Evolutionary conservation across 2,329 filamentous ascomycete species (phyloP).

Genomic region (Emmonsiellopsis sp.): DNA sequence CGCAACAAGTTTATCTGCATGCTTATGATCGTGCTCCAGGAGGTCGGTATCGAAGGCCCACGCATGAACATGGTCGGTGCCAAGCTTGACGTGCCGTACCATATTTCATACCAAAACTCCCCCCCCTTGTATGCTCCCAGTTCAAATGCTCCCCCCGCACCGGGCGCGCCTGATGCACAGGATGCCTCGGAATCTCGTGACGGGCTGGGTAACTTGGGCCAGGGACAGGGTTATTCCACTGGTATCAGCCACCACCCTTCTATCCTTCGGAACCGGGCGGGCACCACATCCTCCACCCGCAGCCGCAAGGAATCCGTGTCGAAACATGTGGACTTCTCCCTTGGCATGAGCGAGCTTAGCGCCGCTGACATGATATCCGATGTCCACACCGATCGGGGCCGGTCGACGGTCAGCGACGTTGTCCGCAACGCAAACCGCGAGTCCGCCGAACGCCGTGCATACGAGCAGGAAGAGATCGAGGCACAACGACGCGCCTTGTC

Average conservation of each 20-base stretch:
- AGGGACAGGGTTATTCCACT: constrained; percentile 36
- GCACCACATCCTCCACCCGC: constrained; percentile 30
- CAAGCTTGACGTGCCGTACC: constrained; percentile 58
- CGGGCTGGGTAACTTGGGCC: constrained; percentile 22
- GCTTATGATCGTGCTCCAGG: constrained; percentile 75
- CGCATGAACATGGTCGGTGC: constrained; percentile 63
- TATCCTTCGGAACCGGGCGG: constrained; percentile 44
- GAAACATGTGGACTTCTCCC: constrained; percentile 61
- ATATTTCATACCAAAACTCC: constrained; percentile 46
- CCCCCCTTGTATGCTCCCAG: constrained; percentile 37
- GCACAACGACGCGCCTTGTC: constrained; percentile 16
- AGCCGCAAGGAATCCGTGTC: constrained; percentile 50
- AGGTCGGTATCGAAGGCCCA: constrained; percentile 77
- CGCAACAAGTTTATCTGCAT: constrained; percentile 93
- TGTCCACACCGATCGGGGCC: constrained; percentile 50
- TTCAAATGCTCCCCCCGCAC: constrained; percentile 29
- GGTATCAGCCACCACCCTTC: constrained; percentile 36
- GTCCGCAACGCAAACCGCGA: constrained; percentile 32
- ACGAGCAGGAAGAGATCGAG: constrained; percentile 19
- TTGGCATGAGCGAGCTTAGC: constrained; percentile 55
- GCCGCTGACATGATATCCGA: constrained; percentile 54
- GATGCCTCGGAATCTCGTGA: constrained; percentile 23
- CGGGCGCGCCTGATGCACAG: constrained; percentile 21
- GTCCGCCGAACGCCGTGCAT: constrained; percentile 29
- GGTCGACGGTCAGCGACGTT: constrained; percentile 33